A percentile compares a stretch with the other conserved stretches of the same genome.
Conservation (phyloP, 306 rosid species). For the Vigna unguiculata region DNA sequence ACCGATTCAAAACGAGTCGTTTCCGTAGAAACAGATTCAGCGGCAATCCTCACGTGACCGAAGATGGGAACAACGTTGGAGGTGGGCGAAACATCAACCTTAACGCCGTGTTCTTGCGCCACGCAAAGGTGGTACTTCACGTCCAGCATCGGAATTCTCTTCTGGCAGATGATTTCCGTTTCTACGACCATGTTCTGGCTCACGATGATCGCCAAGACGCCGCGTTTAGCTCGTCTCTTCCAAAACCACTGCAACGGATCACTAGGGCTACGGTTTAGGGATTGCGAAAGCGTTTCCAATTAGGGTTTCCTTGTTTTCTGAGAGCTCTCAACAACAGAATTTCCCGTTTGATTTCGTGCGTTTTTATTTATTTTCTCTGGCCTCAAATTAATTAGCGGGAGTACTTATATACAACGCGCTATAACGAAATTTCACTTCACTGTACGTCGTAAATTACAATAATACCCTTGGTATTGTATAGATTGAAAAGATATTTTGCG, state of each 20-base stretch:
- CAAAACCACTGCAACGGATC: background rate
- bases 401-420: conserved; percentile 37
- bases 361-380: background rate
- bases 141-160: conserved; percentile 60
- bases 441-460: background rate
- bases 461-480: conserved; percentile 18
- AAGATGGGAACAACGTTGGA: conserved; percentile 58
- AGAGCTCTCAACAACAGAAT: conserved; percentile 7
- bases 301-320: conserved; percentile 8
- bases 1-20: conserved; percentile 53
- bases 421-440: conserved; percentile 2
- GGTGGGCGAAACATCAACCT: conserved; percentile 55
- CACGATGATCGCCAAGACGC: conserved; percentile 52
- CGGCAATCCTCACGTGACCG: conserved; percentile 45
- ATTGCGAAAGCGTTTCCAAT: background rate
- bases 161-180: conserved; percentile 63
- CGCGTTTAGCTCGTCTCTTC: conserved; percentile 15
- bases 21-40: conserved; percentile 49
- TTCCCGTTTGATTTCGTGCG: background rate
- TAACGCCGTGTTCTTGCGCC: conserved; percentile 52
- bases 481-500: background rate
- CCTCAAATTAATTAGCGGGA: background rate
- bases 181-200: conserved; percentile 63
- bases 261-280: conserved; percentile 11
- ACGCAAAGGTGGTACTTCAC: conserved; percentile 67